A percentile compares a stretch with the other conserved stretches of the same genome.
phyloP scores from a whole-genome alignment of 176 grass and related monocot species.

The Aegilops speltoides region DNA sequence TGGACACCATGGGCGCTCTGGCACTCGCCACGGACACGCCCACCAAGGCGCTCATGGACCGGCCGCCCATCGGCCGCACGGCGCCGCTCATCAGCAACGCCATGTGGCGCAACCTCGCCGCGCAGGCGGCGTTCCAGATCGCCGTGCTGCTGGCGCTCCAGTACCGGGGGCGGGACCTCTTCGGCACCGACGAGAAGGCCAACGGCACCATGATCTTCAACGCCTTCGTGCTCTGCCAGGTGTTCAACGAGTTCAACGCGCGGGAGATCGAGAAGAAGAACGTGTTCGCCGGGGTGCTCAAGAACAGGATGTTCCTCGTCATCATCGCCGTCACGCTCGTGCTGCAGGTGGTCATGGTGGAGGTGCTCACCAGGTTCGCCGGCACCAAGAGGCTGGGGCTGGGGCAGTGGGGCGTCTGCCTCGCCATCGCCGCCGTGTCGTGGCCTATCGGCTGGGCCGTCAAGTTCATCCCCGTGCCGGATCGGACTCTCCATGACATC shows the following conservation, averaged over 20 bases:
- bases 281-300: constrained; percentile 63
- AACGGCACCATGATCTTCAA: constrained; percentile 93
- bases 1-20: constrained; percentile 85
- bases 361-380: constrained; percentile 72
- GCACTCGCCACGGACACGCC: constrained; percentile 69
- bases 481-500: constrained; percentile 19
- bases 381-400: constrained; percentile 66
- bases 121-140: constrained; percentile 67
- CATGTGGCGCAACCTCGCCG: constrained; percentile 81
- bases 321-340: constrained; percentile 61
- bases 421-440: constrained; percentile 66
- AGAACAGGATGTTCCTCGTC: constrained; percentile 71
- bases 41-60: constrained; percentile 55
- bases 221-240: constrained; percentile 87
- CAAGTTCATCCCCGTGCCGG: constrained; percentile 67
- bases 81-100: constrained; percentile 81
- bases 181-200: constrained; percentile 28
- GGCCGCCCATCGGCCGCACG: constrained; percentile 48
- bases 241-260: constrained; percentile 96
- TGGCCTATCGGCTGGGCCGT: constrained; percentile 79
- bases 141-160: constrained; percentile 57
- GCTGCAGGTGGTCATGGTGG: constrained; percentile 86
- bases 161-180: constrained; percentile 36
- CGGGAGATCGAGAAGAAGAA: constrained; percentile 74
- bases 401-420: constrained; percentile 69